Percentiles rank a stretch among this genome's conserved stretches.
These are phyloP conservation scores for Acer yangbiense DNA, from an alignment of 345 rosid genomes.

Conservation along the genomic window DNA sequence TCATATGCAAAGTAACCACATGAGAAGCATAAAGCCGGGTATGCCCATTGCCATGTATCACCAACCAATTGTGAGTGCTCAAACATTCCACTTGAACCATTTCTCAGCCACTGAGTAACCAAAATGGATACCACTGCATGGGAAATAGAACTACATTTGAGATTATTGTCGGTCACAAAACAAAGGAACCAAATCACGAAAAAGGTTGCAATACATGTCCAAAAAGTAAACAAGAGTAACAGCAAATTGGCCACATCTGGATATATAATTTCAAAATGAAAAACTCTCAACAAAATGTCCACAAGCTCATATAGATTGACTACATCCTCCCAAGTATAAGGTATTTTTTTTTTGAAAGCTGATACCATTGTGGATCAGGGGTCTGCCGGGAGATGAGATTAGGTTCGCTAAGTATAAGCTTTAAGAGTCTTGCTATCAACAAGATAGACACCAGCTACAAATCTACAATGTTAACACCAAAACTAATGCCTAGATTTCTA, in stretches of 20 bases:
- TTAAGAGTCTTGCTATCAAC: neutral
- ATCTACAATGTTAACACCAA: neutral
- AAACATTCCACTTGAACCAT: constrained; percentile 55
- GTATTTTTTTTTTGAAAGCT: no score
- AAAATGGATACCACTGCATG: constrained; percentile 72
- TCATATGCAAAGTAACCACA: constrained; percentile 97
- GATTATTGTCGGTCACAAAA: neutral
- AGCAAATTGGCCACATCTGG: neutral
- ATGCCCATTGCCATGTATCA: constrained; percentile 80
- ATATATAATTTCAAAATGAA: neutral
- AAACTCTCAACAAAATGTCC: neutral
- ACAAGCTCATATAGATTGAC: neutral
- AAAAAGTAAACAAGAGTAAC: neutral
- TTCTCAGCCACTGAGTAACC: constrained; percentile 48
- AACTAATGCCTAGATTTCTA: neutral
- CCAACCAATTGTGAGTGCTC: constrained; percentile 70
- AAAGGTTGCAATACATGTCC: neutral
- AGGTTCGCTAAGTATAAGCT: neutral
- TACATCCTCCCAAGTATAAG: neutral
- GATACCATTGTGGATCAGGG: no score
- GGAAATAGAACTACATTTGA: constrained; percentile 12
- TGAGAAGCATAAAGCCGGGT: constrained; percentile 78
- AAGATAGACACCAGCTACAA: neutral
- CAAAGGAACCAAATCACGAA: neutral
- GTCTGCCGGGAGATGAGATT: no score